Conservation (phyloP, 208 protist genomes). For the Acanthamoeba rhysodes region DNA sequence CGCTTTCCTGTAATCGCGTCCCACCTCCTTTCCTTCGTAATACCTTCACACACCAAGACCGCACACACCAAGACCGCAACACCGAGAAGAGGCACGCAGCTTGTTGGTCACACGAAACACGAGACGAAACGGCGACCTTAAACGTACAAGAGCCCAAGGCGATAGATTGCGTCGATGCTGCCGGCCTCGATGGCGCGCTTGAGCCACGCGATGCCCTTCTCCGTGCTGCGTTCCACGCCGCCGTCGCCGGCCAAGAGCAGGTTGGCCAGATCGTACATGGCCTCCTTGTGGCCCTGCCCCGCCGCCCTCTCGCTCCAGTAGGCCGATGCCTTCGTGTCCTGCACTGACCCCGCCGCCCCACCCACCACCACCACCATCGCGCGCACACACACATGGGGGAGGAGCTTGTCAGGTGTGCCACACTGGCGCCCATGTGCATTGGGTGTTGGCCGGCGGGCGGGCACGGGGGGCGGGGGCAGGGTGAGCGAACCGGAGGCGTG, state of each 20-base stretch:
- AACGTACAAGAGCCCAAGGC: conserved; percentile 12
- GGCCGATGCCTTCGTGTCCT: not conserved
- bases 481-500: not conserved
- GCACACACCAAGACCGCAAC: no score
- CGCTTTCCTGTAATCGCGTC: conserved; percentile 7
- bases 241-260: not conserved
- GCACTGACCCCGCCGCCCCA: not conserved
- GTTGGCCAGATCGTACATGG: conserved; percentile 17
- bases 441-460: no score
- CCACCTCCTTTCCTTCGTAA: conserved; percentile 2
- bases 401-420: no score
- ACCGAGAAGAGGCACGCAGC: not conserved
- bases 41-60: not conserved
- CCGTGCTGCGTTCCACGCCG: not conserved
- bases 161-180: not conserved
- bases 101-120: not conserved
- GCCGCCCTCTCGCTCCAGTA: conserved; percentile 6
- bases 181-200: not conserved
- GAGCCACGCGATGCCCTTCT: not conserved
- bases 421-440: not conserved
- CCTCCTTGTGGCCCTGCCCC: conserved; percentile 21
- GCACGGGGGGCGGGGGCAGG: not conserved
- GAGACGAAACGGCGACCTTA: not conserved
- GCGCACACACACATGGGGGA: no score
- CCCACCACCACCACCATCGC: no score